Conservation (phyloP, 2,329 filamentous ascomycete genomes). For the Alternaria infectoria region DNA sequence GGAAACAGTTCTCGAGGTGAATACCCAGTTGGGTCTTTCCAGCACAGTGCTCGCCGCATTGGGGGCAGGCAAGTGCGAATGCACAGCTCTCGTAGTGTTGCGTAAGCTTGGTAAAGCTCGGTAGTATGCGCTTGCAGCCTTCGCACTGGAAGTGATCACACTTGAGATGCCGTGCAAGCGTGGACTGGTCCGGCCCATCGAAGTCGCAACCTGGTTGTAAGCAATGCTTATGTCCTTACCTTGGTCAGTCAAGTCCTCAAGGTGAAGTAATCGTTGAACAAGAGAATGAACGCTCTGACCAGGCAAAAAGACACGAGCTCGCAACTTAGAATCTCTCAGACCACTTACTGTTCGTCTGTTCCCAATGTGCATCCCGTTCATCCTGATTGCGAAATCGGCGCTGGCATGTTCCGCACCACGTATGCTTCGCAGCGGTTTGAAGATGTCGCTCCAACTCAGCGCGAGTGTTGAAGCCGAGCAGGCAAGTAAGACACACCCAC, state of each 20-base stretch:
- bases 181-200: constrained; percentile 24
- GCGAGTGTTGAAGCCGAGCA: constrained; percentile 32
- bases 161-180: constrained; percentile 32
- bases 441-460: constrained; percentile 33
- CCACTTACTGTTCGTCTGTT: constrained; percentile 31
- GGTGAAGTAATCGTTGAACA: background rate
- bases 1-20: constrained; percentile 32
- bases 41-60: constrained; percentile 26
- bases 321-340: background rate
- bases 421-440: constrained; percentile 33
- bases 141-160: constrained; percentile 42
- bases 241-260: background rate
- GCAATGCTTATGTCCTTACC: constrained; percentile 38
- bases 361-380: constrained; percentile 44
- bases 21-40: constrained; percentile 24
- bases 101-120: constrained; percentile 35
- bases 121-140: constrained; percentile 36
- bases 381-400: constrained; percentile 37
- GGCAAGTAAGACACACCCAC: constrained; percentile 36
- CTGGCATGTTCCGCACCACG: constrained; percentile 37
- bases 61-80: constrained; percentile 23
- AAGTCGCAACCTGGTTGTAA: constrained; percentile 42
- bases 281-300: background rate
- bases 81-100: constrained; percentile 31
- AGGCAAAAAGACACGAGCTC: background rate